Evolutionary conservation across 1,284 basidiomycete species (phyloP), one percentile per base, ranked within the genome.

Genomic region (Melampsora larici-populina): DNA sequence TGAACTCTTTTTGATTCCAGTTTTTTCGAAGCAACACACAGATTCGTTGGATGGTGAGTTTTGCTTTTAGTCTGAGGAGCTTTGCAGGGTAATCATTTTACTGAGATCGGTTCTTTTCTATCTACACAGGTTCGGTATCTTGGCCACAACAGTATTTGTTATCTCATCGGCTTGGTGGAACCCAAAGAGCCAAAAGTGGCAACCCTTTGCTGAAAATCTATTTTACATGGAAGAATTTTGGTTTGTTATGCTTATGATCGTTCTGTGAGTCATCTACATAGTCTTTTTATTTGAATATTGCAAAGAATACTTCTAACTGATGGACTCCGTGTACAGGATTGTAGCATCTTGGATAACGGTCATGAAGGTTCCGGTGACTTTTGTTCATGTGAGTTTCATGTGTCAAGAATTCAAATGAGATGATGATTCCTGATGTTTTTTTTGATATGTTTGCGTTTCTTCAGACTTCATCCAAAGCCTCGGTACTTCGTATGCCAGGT

Each of bases 1-100:
- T 26, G 24, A 51, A 51, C 48, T 15, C n/a, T 29, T 58, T 21
- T 58, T 29, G 29, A 55, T 70, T 24, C 6, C 79, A 90, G 89
- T 82, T 86, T 90, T 31, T 90, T 91, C 81, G 90, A 91, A 82
- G 87, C 89, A 68, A 87, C 89, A 79, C 90, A 91, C 82, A 88
- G 90, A 29, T 91, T 91, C 82, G 86, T 89, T 71, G 91, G 90
- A 49, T 92, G 90, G 90, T 85, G 87, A 89, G 86, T 88, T 79
- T 84, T 86, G 36, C 86, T 84, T 75, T 88, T 31, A n/a, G n/a
- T 29, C 29, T 58, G n/a, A 58, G 17, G 13, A 43, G 5, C 40
- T 43, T 43, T 7, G 13, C n/a, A 24, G 18, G 15, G 9, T 13
- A 58, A 24, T 15, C 18, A 58, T 58, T n/a, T n/a, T 58, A n/a